Evolutionary conservation across 2,329 filamentous ascomycete genomes (phyloP).

Genomic region (Trichoderma cornu-damae): DNA sequence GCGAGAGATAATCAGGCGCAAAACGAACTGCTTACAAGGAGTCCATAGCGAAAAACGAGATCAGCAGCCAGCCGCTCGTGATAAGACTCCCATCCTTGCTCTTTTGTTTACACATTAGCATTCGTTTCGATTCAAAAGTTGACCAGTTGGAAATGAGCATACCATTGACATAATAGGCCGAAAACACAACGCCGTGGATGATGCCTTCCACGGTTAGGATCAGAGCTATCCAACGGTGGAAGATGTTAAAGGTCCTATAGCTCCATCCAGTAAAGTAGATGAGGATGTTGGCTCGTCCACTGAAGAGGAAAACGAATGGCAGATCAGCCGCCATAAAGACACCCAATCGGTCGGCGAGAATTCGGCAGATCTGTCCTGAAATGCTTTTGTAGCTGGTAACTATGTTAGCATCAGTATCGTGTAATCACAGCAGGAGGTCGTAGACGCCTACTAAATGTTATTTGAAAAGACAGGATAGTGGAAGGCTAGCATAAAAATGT

Average conservation of each 20-base stretch:
- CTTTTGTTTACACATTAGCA: background rate
- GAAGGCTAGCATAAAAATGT: constrained; percentile 28
- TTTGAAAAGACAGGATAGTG: constrained; percentile 30
- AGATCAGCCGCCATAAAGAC: constrained; percentile 55
- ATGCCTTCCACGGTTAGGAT: constrained; percentile 53
- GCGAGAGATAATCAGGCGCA: too few relatives aligned
- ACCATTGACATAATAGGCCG: constrained; percentile 22
- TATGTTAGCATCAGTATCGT: background rate
- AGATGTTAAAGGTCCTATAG: constrained; percentile 56
- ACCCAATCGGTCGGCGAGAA: constrained; percentile 53
- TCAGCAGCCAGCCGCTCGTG: constrained; percentile 10
- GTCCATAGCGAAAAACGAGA: constrained; percentile 11
- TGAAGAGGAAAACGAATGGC: constrained; percentile 57
- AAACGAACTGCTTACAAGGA: constrained; percentile 11
- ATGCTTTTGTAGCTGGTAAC: constrained; percentile 27
- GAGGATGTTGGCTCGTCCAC: constrained; percentile 56
- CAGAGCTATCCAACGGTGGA: constrained; percentile 58
- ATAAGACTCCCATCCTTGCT: constrained; percentile 20
- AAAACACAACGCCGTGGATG: constrained; percentile 39
- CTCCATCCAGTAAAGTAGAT: constrained; percentile 60
- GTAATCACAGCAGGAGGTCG: background rate
- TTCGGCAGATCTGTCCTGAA: constrained; percentile 38
- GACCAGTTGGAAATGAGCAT: background rate
- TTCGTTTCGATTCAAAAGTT: background rate
- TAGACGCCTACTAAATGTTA: constrained; percentile 31